phyloP scores from a whole-genome alignment of 768 basidiomycete species.

The Hericium erinaceus region DNA sequence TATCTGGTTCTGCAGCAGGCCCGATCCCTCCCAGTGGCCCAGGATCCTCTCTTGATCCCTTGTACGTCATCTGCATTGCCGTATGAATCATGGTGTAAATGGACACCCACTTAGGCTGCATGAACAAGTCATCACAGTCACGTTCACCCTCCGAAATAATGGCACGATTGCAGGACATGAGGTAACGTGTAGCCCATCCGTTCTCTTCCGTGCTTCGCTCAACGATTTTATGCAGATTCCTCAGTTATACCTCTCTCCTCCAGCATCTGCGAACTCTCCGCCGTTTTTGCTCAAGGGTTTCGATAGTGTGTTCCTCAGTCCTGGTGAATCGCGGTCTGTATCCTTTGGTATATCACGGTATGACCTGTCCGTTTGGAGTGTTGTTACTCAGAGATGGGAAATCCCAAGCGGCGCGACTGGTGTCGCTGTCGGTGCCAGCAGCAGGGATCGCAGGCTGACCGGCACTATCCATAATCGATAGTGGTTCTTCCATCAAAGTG shows the following conservation, averaged over 20 bases:
- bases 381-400: slow-evolving; percentile 23
- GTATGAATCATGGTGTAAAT: background rate
- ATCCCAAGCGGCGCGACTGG: slow-evolving; percentile 22
- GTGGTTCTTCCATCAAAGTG: background rate
- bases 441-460: slow-evolving; percentile 46
- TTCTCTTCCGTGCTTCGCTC: background rate
- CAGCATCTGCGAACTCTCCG: slow-evolving; percentile 51
- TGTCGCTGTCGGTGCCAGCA: slow-evolving; percentile 35
- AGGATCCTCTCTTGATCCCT: slow-evolving; percentile 44
- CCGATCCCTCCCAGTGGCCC: slow-evolving; percentile 36
- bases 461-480: slow-evolving; percentile 24
- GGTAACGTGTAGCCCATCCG: background rate
- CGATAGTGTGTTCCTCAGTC: slow-evolving; percentile 13
- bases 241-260: slow-evolving; percentile 70
- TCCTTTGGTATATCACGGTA: slow-evolving; percentile 14
- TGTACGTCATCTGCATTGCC: slow-evolving; percentile 22
- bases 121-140: slow-evolving; percentile 41
- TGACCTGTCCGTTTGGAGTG: slow-evolving; percentile 22
- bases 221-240: slow-evolving; percentile 54
- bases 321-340: slow-evolving; percentile 14
- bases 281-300: slow-evolving; percentile 45
- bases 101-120: background rate
- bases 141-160: slow-evolving; percentile 58
- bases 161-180: slow-evolving; percentile 53
- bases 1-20: slow-evolving; percentile 22